A percentile compares a stretch with the other conserved stretches of the same genome.
These are phyloP conservation scores for Wickerhamomyces rabaulensis DNA, from an alignment of 805 yeast species.

Conservation along the genomic window DNA sequence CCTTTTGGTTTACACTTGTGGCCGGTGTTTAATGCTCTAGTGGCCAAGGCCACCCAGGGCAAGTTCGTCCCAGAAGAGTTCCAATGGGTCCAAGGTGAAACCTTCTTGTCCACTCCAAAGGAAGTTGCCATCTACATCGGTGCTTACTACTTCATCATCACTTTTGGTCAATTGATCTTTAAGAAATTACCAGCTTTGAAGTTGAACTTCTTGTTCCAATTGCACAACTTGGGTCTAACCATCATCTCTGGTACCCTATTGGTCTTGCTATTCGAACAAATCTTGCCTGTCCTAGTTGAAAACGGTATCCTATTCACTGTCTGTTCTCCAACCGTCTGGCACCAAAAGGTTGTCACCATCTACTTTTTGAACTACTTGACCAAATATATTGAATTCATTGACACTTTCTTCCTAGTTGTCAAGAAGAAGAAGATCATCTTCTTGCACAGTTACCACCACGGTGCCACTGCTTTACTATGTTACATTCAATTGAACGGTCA, in stretches of 20 bases:
- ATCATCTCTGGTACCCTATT: slow-evolving; percentile 60
- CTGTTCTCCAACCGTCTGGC: slow-evolving; percentile 75
- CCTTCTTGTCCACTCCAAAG: slow-evolving; percentile 62
- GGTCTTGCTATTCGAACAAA: slow-evolving; percentile 74
- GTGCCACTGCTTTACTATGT: slow-evolving; percentile 94
- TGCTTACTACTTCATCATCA: slow-evolving; percentile 72
- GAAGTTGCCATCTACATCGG: slow-evolving; percentile 56
- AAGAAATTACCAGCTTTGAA: slow-evolving; percentile 59
- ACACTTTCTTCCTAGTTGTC: slow-evolving; percentile 86
- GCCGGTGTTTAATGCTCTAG: slow-evolving; percentile 52
- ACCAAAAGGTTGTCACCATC: slow-evolving; percentile 73
- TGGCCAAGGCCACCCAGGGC: slow-evolving; percentile 42
- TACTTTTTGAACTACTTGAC: slow-evolving; percentile 91
- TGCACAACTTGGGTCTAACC: slow-evolving; percentile 79
- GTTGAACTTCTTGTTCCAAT: slow-evolving; percentile 71
- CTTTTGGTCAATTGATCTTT: slow-evolving; percentile 75
- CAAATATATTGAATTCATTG: slow-evolving; percentile 83
- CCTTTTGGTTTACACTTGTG: slow-evolving; percentile 78
- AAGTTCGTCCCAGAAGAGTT: slow-evolving; percentile 62
- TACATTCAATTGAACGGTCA: slow-evolving; percentile 87
- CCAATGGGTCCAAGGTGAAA: slow-evolving; percentile 56
- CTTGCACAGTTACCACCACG: slow-evolving; percentile 95
- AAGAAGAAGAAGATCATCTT: slow-evolving; percentile 89
- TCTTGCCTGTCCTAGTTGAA: slow-evolving; percentile 66
- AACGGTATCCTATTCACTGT: slow-evolving; percentile 83